A percentile compares a stretch with the other conserved stretches of the same genome.
Evolutionary conservation across 805 yeast genomes (phyloP).

Genomic region (Candida silvatica): DNA sequence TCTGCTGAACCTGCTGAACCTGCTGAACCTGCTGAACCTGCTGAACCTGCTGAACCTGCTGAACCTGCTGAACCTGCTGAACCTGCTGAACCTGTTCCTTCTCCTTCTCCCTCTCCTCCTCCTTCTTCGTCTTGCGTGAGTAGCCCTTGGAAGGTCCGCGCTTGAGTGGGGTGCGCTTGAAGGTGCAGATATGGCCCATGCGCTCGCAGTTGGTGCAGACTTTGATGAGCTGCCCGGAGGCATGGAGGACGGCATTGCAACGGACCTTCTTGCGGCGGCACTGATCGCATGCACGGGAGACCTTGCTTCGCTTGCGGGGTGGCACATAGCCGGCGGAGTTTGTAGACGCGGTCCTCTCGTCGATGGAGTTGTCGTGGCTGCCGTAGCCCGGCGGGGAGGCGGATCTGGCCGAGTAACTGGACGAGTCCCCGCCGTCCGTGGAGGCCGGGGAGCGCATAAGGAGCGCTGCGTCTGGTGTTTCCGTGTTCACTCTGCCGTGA

Average conservation of each 20-base stretch:
- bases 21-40: conserved; percentile 1
- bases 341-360: no score
- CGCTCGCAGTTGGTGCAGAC: conserved; percentile 57
- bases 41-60: background rate
- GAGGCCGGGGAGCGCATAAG: no score
- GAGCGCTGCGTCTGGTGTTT: no score
- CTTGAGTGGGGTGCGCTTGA: conserved; percentile 64
- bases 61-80: background rate
- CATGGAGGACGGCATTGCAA: conserved; percentile 53
- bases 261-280: conserved; percentile 67
- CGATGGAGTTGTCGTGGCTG: no score
- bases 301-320: conserved; percentile 56
- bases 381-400: no score
- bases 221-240: conserved; percentile 38
- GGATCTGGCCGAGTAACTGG: no score
- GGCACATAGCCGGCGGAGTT: no score
- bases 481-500: no score
- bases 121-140: conserved; percentile 8
- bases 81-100: no score
- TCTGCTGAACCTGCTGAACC: no score
- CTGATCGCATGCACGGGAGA: conserved; percentile 75
- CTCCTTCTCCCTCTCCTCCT: background rate
- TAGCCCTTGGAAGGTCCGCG: conserved; percentile 78
- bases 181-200: conserved; percentile 54
- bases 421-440: no score